These are phyloP conservation scores for Alternaria consortialis DNA, from an alignment of 2,329 filamentous ascomycete species.

Conservation along the genomic window DNA sequence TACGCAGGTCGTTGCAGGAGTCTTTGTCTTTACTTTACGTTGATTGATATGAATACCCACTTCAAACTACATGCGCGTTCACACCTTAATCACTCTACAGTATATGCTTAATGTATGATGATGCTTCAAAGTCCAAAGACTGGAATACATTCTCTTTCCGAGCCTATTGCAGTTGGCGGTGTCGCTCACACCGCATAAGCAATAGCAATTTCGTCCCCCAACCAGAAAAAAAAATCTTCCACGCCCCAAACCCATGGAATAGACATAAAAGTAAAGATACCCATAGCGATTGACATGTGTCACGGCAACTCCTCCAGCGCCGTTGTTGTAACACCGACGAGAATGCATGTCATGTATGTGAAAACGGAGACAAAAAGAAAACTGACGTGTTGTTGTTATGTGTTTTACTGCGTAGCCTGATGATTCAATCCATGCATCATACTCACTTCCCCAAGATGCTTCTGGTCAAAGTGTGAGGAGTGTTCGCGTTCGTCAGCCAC, in stretches of 20 bases:
- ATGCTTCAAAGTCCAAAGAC: not conserved
- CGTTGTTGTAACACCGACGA: slow-evolving; percentile 21
- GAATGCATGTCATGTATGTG: slow-evolving; percentile 13
- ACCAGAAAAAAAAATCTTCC: too few species aligned
- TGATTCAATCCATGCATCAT: slow-evolving; percentile 38
- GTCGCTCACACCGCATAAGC: not conserved
- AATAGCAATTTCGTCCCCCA: slow-evolving; percentile 4
- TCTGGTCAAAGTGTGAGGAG: slow-evolving; percentile 40
- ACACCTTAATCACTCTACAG: not conserved
- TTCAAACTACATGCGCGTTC: not conserved
- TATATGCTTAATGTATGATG: not conserved
- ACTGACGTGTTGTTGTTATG: not conserved
- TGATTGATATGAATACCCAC: not conserved
- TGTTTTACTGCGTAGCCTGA: slow-evolving; percentile 42
- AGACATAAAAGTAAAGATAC: too few species aligned
- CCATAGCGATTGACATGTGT: slow-evolving; percentile 11
- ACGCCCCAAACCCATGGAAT: not conserved
- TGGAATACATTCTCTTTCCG: not conserved
- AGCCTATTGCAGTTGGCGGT: not conserved
- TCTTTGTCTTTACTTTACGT: not conserved
- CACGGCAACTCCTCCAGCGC: slow-evolving; percentile 12
- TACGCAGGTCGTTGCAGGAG: too few species aligned
- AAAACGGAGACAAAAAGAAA: not conserved
- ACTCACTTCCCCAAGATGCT: slow-evolving; percentile 47
- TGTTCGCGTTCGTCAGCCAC: slow-evolving; percentile 16